phyloP scores from a whole-genome alignment of 495 filamentous ascomycete species.

The Aspergillus conjunctus region DNA sequence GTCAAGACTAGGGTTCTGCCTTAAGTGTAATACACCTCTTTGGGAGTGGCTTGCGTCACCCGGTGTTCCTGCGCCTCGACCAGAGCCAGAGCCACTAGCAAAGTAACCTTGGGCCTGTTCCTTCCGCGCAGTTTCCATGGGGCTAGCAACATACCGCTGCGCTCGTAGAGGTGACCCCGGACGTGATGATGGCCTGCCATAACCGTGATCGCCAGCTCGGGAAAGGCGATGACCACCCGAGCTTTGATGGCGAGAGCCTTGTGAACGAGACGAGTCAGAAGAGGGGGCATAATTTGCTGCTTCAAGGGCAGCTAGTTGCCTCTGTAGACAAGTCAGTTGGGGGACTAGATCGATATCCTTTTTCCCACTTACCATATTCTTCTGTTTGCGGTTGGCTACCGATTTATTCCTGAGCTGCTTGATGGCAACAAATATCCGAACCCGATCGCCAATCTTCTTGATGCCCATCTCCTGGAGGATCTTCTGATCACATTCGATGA shows the following conservation, averaged over 20 bases:
- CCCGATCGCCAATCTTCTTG: constrained; percentile 95
- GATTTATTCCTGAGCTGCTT: constrained; percentile 88
- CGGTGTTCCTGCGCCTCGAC: constrained; percentile 50
- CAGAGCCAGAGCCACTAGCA: constrained; percentile 49
- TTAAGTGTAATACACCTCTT: constrained; percentile 44
- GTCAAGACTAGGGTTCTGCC: constrained; percentile 73
- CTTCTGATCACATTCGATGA: constrained; percentile 95
- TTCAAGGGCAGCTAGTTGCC: constrained; percentile 48
- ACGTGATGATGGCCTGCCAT: constrained; percentile 60
- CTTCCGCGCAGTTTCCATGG: constrained; percentile 51
- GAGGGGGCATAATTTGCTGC: constrained; percentile 60
- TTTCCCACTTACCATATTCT: constrained; percentile 70
- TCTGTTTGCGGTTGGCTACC: constrained; percentile 79
- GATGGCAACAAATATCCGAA: constrained; percentile 90
- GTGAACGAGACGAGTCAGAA: constrained; percentile 67
- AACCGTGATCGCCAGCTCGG: constrained; percentile 57
- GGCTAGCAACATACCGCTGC: constrained; percentile 52
- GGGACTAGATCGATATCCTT: not conserved
- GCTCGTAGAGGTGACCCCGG: constrained; percentile 68
- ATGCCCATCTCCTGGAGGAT: constrained; percentile 98
- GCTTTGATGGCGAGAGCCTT: constrained; percentile 53
- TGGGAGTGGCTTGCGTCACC: constrained; percentile 36
- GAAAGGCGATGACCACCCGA: constrained; percentile 74
- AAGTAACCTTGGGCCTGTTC: constrained; percentile 57
- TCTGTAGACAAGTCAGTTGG: constrained; percentile 33